Base-by-base conservation (phyloP, 1,139 yeast species). In the Keqinozyma sinolaborantium region DNA sequence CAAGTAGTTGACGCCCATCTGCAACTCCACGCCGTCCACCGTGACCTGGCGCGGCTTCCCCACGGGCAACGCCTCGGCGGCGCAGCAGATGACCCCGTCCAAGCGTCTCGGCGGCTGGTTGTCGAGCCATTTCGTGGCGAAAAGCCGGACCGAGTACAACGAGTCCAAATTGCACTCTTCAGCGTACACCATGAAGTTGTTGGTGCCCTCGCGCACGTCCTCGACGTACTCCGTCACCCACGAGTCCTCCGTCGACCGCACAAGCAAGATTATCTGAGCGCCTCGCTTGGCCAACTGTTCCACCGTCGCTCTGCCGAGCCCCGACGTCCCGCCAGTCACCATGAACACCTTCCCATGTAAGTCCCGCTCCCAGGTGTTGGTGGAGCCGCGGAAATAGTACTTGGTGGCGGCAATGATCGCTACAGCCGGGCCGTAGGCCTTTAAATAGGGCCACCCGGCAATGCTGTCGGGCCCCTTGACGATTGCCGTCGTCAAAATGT, bases 91-190 rank as follows among this genome's bases (percentile, higher is more conserved):
- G 12, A 92, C 73, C 38, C 95, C 95, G 54, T 92, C 98, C 33
- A 92, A 64, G 35, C 98, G 60, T 45, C 98, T 70, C 5, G 97
- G 95, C 1, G 97, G 95, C 25, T 79, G 67, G 51, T 85, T 88
- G 56, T 92, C 95, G 38, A 92, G 68, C 97, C 97, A 92, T 41
- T 72, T 79, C 2, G 98, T 90, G 19, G 96, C 97, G 64, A 92
- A 92, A 53, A 80, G 79, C 44, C 98, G 70, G n/a, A 92, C 71
- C 5, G 90, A 79, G 51, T 81, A 67, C 39, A 92, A 64, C 34
- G 86, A 80, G 16, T 77, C 69, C 38, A 92, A 65, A 54, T 94
- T 95, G 56, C 95, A 87, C 44, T 80, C 76, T 50, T 92, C 98
- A 9, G 94, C 94, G 53, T 86, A 90, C 24, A 92, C 77, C 69